Base-by-base conservation (phyloP, 495 filamentous ascomycete species). In the Coniosporium apollinis region DNA sequence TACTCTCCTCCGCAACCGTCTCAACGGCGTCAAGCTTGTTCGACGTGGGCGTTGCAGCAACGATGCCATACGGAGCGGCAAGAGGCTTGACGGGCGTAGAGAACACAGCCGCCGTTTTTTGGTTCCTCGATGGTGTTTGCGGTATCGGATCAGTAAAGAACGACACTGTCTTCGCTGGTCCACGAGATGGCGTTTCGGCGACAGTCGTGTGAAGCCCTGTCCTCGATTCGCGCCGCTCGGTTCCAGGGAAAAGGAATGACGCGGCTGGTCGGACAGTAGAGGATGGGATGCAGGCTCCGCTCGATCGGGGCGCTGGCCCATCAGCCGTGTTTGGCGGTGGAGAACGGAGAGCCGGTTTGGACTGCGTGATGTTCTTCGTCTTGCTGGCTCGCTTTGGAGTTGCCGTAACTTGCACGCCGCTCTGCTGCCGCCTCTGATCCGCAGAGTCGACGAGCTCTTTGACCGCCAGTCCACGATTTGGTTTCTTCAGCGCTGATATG, bases 401-500 rank as follows among this genome's bases (percentile, higher is more conserved):
- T 9, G 56, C 51, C 4, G 47, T 36, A 1, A 59, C 56, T 46
- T 54, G 44, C 14, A 50, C 34, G 17, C 21, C 22, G 16, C 11
- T 28, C 38, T 33, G 24, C 25, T 44, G n/a, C 26, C 3, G 19
- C 19, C 79, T 66, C 47, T 69, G 73, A 41, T 80, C 76, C 7
- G 71, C 71, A 34, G 70, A 74, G 3, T 87, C 74, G 5, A 69
- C 77, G 25, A 83, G 61, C 33, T 76, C 74, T 44, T 74, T 74
- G 9, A 73, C 74, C 9, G 80, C 82, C 28, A 87, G 60, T 4
- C 76, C 67, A 37, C 89, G 68, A 48, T 94, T 93, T 4, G 89
- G 89, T 53, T 77, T 92, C 46, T 84, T 81, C 19, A 96, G 60
- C 1, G 80, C 65, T 8, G 69, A 61, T 39, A 96, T 94, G 9